Base-by-base conservation (phyloP, 2,329 filamentous ascomycete genomes). In the Penicillium sp. region DNA sequence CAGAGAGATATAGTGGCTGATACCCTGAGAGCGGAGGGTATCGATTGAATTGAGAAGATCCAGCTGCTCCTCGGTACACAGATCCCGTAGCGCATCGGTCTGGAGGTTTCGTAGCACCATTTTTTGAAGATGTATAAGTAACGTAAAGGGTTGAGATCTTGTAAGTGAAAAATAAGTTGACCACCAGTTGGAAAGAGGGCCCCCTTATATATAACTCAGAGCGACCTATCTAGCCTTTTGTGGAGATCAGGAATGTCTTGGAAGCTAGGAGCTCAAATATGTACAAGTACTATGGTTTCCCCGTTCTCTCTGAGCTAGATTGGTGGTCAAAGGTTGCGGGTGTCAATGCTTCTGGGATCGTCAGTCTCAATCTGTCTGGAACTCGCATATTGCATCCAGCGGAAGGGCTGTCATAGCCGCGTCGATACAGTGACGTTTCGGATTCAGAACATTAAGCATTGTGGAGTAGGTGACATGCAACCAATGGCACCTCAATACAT, bases 11-110 rank as follows among this genome's bases (percentile, higher is more conserved):
- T 83, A 82, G 69, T 67, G 60, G 49, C 68, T 85, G 77, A 71
- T 85, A 73, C 70, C 85, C 79, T 64, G 80, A 75, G 73, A 84
- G 80, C 70, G 81, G n/a, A 88, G 79, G 58, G 82, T 82, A 63
- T 85, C 83, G 60, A 88, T 81, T 52, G 85, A 82, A 65, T 89
- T 84, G 46, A 88, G 78, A 45, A 89, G 79, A 17, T 81, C 81
- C 8, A 83, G 79, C 74, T 88, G 85, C 68, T 88, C 85, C 61
- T 81, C 76, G 48, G 66, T 65, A 17, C 64, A 68, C 6, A 68
- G 57, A 11, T 51, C 61, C n/a, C 64, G 38, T 7, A 69, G 61
- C 1, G 64, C 53, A 21, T 63, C 56, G 3, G 65, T 65, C 19
- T 38, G 41, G 21, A 69, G 63, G 5, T 64, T 41, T 59, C 52